Percentiles rank a stretch among this genome's conserved stretches.
These are phyloP conservation scores for Hymenoscyphus linearis DNA, from an alignment of 2,329 filamentous ascomycete genomes.

Conservation along the genomic window DNA sequence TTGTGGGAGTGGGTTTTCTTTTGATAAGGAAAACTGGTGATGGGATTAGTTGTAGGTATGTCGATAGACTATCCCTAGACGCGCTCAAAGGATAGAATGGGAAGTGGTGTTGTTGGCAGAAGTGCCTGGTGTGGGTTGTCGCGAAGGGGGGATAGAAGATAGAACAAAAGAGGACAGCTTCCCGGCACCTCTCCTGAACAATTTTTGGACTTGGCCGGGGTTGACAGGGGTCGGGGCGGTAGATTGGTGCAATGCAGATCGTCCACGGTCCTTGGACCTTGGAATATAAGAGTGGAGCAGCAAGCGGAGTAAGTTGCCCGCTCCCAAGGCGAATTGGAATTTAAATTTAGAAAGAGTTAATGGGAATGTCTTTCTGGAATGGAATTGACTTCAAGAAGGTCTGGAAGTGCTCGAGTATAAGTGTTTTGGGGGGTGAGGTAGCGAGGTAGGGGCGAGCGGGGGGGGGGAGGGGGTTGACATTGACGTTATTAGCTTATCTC, in stretches of 20 bases:
- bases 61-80: background rate
- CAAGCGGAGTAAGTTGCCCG: background rate
- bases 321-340: background rate
- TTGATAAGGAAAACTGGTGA: background rate
- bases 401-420: background rate
- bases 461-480: too few relatives aligned
- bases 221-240: background rate
- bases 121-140: background rate
- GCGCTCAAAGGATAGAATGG: background rate
- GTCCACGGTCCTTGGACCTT: too few relatives aligned
- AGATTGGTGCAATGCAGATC: background rate
- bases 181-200: background rate
- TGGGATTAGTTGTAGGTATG: background rate
- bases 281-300: too few relatives aligned
- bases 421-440: too few relatives aligned
- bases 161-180: background rate
- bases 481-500: too few relatives aligned
- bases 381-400: background rate
- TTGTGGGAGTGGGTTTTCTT: background rate
- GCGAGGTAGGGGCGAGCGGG: too few relatives aligned
- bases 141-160: background rate
- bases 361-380: background rate
- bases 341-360: background rate
- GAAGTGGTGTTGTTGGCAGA: background rate
- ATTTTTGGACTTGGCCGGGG: background rate